Percentiles rank a stretch among this genome's conserved stretches.
These are phyloP conservation scores for Penicillium sp. DNA, from an alignment of 2,329 filamentous ascomycete genomes.

Conservation along the genomic window DNA sequence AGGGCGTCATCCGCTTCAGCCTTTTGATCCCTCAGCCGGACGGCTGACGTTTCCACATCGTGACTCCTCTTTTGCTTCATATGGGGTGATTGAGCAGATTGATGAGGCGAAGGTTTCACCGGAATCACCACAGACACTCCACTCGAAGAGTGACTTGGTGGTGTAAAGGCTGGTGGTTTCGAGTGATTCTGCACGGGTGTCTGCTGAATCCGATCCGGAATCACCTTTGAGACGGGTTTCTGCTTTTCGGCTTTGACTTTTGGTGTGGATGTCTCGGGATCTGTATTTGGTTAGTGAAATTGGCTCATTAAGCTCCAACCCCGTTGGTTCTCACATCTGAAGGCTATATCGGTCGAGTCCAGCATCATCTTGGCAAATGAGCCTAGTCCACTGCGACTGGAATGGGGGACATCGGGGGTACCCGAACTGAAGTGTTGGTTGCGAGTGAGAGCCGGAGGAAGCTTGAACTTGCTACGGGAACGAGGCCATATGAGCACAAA, in stretches of 20 bases:
- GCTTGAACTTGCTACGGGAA: conserved; percentile 47
- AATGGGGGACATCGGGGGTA: conserved; percentile 23
- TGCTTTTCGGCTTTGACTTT: conserved; percentile 29
- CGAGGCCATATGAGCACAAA: conserved; percentile 13
- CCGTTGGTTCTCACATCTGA: conserved; percentile 42
- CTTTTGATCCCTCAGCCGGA: conserved; percentile 73
- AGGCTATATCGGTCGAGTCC: conserved; percentile 49
- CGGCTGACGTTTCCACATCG: conserved; percentile 61
- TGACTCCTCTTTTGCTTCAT: conserved; percentile 55
- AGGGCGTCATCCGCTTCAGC: conserved; percentile 78
- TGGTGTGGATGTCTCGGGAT: conserved; percentile 34
- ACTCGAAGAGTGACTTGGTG: conserved; percentile 21
- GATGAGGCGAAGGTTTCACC: conserved; percentile 45
- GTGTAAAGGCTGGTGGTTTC: conserved; percentile 40
- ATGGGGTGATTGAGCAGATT: conserved; percentile 33
- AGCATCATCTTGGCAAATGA: conserved; percentile 61
- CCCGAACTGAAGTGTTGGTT: conserved; percentile 22
- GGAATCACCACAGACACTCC: conserved; percentile 56
- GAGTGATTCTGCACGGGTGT: conserved; percentile 45
- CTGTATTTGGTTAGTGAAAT: conserved; percentile 31
- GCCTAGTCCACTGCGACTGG: conserved; percentile 46
- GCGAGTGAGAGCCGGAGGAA: conserved; percentile 34
- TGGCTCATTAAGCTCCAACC: not conserved
- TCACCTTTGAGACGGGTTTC: conserved; percentile 23
- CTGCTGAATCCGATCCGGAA: conserved; percentile 28